A percentile compares a stretch with the other conserved stretches of the same genome.
These are phyloP conservation scores for Calonectria ilicicola DNA, from an alignment of 2,329 filamentous ascomycete genomes.

Conservation along the genomic window DNA sequence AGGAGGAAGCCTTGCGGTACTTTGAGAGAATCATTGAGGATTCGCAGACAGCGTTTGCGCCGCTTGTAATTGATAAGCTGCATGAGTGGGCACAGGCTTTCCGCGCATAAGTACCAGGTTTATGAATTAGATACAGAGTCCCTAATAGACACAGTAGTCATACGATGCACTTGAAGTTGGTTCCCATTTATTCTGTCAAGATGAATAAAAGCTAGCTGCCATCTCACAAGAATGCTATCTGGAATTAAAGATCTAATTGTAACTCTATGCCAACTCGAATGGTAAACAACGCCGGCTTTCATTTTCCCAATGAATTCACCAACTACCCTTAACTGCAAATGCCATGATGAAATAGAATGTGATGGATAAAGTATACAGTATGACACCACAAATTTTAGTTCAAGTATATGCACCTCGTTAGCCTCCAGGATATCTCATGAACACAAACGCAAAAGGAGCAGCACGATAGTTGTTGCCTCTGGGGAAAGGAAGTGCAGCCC, in stretches of 20 bases:
- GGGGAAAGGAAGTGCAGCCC: too few species aligned
- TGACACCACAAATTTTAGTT: too few species aligned
- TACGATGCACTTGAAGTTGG: neutral
- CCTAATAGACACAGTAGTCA: neutral
- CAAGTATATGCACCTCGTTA: too few species aligned
- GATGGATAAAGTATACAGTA: too few species aligned
- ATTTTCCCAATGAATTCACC: too few species aligned
- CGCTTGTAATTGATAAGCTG: conserved; percentile 93
- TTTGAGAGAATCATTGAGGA: conserved; percentile 93
- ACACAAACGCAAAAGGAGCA: too few species aligned
- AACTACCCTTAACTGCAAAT: too few species aligned
- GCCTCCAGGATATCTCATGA: too few species aligned
- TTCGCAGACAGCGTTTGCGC: conserved; percentile 88
- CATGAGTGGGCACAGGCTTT: conserved; percentile 95
- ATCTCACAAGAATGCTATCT: neutral
- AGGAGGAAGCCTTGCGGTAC: conserved; percentile 91
- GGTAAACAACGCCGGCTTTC: too few species aligned
- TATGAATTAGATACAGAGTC: neutral
- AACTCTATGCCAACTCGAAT: neutral
- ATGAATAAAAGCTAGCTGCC: neutral
- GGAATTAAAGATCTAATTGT: neutral
- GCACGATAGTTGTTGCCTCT: too few species aligned
- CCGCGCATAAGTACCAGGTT: conserved; percentile 66
- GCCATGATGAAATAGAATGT: too few species aligned
- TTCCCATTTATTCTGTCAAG: neutral